Evolutionary conservation across 2,329 filamentous ascomycete species (phyloP), one percentile per base, ranked within the genome.

Genomic region (Verticillium nonalfalfae): DNA sequence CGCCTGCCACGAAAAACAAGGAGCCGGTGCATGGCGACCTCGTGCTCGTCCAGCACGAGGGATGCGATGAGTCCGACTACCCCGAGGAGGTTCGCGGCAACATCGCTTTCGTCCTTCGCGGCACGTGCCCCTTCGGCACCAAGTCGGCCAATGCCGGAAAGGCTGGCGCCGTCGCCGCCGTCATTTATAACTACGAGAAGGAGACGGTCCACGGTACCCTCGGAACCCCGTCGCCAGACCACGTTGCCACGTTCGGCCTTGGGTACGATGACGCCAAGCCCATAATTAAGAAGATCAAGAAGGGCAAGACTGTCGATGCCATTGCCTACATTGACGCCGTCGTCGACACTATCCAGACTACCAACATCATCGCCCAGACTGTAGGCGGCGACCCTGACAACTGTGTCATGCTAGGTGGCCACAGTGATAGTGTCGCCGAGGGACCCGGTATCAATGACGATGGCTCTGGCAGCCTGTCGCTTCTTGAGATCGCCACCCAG

Each of bases 371-470:
- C 57, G 85, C 85, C 2, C 85, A 89, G 74, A 89, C 86, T 0
- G 75, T 73, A 0, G 78, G 73, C 13, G 85, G 87, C 9, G 86
- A 89, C 69, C 76, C 75, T 1, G 76, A 87, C 38, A 87, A 89
- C 74, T 86, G 84, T 67, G 84, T 89, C 56, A 85, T 87, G 82
- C 78, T 88, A 0, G 86, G 86, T 18, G 86, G 80, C 1, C 86
- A 89, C 75, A 85, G 81, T 38, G 86, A 89, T 70, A 84, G 82
- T 64, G 86, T 89, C 15, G 70, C 77, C 0, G 86, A 83, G 59
- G 86, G 87, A 1, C 85, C 86, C 0, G 90, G 90, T 21, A 91
- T 93, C 79, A 93, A 93, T 72, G 90, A 93, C 67, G 88, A 93
- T 68, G 90, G 90, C 56, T 88, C 86, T 3, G 90, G 90, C 60